Evolutionary conservation across 192 early-diverging fungal genomes (phyloP).

Genomic region (Linnemannia elongata): DNA sequence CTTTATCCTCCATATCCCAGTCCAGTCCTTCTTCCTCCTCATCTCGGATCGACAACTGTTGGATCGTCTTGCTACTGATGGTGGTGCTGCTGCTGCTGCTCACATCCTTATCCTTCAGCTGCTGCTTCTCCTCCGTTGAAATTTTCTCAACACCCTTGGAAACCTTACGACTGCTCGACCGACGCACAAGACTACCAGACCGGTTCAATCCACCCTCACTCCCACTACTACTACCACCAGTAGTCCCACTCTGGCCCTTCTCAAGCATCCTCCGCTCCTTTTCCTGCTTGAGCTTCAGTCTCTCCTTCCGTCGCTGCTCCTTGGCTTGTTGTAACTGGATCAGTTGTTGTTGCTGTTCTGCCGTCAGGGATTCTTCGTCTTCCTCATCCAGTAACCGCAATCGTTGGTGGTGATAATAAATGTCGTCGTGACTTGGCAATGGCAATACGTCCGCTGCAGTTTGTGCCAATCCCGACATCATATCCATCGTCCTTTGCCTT

Average conservation of each 20-base stretch:
- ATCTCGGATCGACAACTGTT: slow-evolving; percentile 23
- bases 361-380: slow-evolving; percentile 17
- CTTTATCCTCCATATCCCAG: slow-evolving; percentile 41
- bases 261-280: slow-evolving; percentile 15
- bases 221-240: neutral
- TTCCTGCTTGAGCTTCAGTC: slow-evolving; percentile 21
- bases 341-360: slow-evolving; percentile 10
- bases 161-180: slow-evolving; percentile 16
- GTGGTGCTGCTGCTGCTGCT: neutral
- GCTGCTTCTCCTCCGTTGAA: neutral
- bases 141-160: neutral
- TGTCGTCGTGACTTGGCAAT: slow-evolving; percentile 51
- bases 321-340: slow-evolving; percentile 25
- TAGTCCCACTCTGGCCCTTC: neutral
- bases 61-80: neutral
- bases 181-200: slow-evolving; percentile 34
- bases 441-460: slow-evolving; percentile 48
- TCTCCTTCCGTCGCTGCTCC: slow-evolving; percentile 30
- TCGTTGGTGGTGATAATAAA: slow-evolving; percentile 55
- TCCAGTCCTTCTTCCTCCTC: slow-evolving; percentile 21
- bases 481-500: slow-evolving; percentile 46
- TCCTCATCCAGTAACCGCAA: slow-evolving; percentile 45
- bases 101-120: neutral
- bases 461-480: slow-evolving; percentile 50
- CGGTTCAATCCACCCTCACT: neutral